Conservation (phyloP, 768 basidiomycete genomes). For the Leucocoprinus leucothites region DNA sequence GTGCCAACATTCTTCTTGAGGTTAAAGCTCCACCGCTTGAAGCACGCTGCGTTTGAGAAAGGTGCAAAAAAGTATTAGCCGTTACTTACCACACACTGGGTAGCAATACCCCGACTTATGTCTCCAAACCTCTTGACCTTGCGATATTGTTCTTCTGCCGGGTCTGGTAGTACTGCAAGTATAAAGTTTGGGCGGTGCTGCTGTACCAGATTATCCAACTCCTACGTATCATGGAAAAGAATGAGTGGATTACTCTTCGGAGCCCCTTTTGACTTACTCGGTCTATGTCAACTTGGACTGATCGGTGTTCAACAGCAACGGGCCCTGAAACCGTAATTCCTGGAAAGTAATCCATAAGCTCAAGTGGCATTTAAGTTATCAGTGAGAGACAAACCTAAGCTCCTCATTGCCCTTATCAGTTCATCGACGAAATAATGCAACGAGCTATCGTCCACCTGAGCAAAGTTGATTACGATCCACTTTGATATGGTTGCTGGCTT, state of each 20-base stretch:
- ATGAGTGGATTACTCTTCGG: too few relatives aligned
- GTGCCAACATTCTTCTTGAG: constrained; percentile 4
- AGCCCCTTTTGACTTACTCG: background rate
- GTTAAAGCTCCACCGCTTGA: constrained; percentile 10
- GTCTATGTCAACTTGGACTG: background rate
- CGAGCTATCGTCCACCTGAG: constrained; percentile 12
- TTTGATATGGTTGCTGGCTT: constrained; percentile 14
- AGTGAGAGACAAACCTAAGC: constrained; percentile 18
- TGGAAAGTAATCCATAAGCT: background rate
- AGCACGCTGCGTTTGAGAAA: background rate
- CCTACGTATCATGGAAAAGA: background rate
- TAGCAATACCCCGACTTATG: constrained; percentile 54
- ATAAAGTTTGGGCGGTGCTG: constrained; percentile 18
- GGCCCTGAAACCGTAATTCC: background rate
- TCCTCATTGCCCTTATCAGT: constrained; percentile 20
- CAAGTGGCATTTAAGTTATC: background rate
- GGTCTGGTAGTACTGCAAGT: constrained; percentile 28
- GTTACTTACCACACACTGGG: constrained; percentile 57
- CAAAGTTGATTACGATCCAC: constrained; percentile 26
- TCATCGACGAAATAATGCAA: constrained; percentile 20
- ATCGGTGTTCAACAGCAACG: background rate
- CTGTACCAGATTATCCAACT: constrained; percentile 9
- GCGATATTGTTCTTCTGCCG: constrained; percentile 24
- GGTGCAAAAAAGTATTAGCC: background rate
- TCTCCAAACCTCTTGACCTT: constrained; percentile 28